Evolutionary conservation across 2,329 filamentous ascomycete genomes (phyloP).

Genomic region (Ophiostoma montium): DNA sequence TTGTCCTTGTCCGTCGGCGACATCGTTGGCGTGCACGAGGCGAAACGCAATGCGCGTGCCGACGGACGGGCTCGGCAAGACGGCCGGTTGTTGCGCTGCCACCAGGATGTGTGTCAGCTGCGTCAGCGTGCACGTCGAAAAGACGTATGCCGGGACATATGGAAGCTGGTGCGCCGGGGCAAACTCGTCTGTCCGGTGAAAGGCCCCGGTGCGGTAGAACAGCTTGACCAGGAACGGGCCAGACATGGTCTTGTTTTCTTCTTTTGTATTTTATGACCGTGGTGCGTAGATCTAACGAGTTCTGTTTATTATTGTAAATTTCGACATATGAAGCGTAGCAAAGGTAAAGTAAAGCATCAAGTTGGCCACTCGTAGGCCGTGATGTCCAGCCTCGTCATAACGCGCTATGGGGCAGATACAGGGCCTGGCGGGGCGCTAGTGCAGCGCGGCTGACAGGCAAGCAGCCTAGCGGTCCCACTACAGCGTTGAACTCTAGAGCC

Average conservation of each 20-base stretch:
- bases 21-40: slow-evolving; percentile 67
- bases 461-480: too few species aligned
- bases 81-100: slow-evolving; percentile 32
- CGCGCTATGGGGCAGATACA: background rate
- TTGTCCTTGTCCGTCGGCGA: slow-evolving; percentile 15
- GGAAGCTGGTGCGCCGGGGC: slow-evolving; percentile 43
- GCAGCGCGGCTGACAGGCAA: slow-evolving; percentile 1
- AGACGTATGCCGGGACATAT: slow-evolving; percentile 72
- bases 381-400: background rate
- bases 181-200: slow-evolving; percentile 65
- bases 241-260: too few species aligned
- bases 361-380: too few species aligned
- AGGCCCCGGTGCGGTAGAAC: slow-evolving; percentile 63
- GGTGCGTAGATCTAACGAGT: background rate
- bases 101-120: slow-evolving; percentile 70
- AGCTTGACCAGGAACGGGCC: slow-evolving; percentile 64
- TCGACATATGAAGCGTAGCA: too few species aligned
- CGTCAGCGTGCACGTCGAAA: slow-evolving; percentile 63
- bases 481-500: too few species aligned
- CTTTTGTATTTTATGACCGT: background rate
- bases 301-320: background rate
- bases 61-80: slow-evolving; percentile 59
- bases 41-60: slow-evolving; percentile 82
- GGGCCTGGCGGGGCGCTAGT: background rate
- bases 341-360: too few species aligned